These are phyloP conservation scores for Acaromyces ingoldii DNA, from an alignment of 1,284 basidiomycete genomes.

Conservation along the genomic window DNA sequence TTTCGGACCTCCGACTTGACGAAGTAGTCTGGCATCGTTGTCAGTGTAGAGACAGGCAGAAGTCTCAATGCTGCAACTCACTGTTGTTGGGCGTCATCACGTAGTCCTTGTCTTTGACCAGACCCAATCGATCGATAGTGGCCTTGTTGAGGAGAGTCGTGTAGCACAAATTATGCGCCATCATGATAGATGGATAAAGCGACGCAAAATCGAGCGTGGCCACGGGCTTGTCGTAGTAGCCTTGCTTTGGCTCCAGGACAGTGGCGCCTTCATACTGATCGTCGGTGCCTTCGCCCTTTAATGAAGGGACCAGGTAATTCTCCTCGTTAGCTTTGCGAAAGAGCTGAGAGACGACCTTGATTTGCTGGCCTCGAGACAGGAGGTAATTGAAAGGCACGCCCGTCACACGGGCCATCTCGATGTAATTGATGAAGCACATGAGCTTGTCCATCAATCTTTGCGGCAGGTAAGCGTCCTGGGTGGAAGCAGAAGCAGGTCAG, in stretches of 20 bases:
- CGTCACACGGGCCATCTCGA: constrained; percentile 50
- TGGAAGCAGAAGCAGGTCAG: too few relatives aligned
- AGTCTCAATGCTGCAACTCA: background rate
- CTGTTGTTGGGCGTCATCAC: constrained; percentile 49
- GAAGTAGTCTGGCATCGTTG: constrained; percentile 28
- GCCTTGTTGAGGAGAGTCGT: constrained; percentile 47
- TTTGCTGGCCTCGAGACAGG: constrained; percentile 50
- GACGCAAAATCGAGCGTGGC: constrained; percentile 51
- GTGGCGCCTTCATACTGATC: constrained; percentile 51
- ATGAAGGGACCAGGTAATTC: constrained; percentile 47
- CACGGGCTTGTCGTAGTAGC: constrained; percentile 50
- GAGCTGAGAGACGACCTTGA: constrained; percentile 50
- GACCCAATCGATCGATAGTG: constrained; percentile 43
- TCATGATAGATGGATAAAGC: constrained; percentile 51
- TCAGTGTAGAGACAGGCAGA: background rate
- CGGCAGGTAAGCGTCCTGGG: constrained; percentile 47
- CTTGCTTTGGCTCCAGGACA: constrained; percentile 48
- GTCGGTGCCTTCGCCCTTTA: constrained; percentile 47
- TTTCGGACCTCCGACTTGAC: constrained; percentile 41
- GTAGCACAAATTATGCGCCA: constrained; percentile 52
- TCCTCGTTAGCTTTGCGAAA: constrained; percentile 50
- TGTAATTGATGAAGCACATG: constrained; percentile 52
- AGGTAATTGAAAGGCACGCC: constrained; percentile 52
- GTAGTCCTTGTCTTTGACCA: constrained; percentile 45
- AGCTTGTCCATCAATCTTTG: constrained; percentile 51